Evolutionary conservation across 75 land plant species (phyloP).

Genomic region (Chamaecyparis obtusa): DNA sequence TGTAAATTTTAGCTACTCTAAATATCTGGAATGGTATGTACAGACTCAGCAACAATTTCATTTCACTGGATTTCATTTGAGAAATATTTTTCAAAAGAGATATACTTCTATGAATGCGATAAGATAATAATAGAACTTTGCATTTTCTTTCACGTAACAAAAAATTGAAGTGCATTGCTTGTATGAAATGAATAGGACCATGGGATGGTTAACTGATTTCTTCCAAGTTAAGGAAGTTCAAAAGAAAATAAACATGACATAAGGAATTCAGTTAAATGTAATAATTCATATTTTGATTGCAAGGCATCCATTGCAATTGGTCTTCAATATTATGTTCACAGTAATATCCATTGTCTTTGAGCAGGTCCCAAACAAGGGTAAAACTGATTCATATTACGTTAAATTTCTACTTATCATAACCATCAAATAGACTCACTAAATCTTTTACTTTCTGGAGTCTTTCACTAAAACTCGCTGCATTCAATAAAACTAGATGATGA

Average conservation of each 20-base stretch:
- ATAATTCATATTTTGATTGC: neutral
- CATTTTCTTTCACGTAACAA: neutral
- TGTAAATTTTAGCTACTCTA: no score
- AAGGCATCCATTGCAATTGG: neutral
- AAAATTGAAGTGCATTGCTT: neutral
- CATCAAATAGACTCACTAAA: neutral
- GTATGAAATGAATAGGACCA: neutral
- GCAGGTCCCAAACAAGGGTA: neutral
- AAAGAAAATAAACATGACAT: neutral
- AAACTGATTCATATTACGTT: neutral
- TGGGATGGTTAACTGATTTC: constrained; percentile 2
- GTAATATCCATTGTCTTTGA: neutral
- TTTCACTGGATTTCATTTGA: no score
- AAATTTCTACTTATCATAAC: neutral
- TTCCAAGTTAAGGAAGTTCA: neutral
- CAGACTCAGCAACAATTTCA: no score
- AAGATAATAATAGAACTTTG: no score
- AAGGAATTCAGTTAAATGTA: neutral
- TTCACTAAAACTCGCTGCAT: neutral
- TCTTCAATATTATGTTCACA: neutral
- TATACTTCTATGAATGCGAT: no score
- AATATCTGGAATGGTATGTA: no score
- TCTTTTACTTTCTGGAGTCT: neutral
- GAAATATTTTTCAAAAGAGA: neutral
- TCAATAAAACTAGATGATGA: neutral